phyloP scores from a whole-genome alignment of 441 rosid genomes.

The Theobroma grandiflorum region DNA sequence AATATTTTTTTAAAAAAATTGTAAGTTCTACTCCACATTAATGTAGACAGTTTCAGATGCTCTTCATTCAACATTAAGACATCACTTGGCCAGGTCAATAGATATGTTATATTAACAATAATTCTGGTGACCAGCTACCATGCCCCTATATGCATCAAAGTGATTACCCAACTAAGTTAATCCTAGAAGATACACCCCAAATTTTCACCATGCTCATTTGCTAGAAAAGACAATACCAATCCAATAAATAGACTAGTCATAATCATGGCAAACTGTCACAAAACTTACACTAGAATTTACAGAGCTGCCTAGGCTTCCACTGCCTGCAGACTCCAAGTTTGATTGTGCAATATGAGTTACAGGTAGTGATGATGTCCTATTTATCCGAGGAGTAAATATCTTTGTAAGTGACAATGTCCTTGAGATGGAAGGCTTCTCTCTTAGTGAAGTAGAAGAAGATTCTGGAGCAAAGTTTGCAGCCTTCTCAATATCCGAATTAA shows the following conservation, averaged over 20 bases:
- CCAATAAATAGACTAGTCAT: constrained; percentile 13
- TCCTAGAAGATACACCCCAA: constrained; percentile 1
- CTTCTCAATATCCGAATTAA: constrained; percentile 61
- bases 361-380: constrained; percentile 87
- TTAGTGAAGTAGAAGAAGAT: constrained; percentile 45
- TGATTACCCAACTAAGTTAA: constrained; percentile 13
- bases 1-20: background rate
- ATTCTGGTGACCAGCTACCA: constrained; percentile 9
- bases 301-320: constrained; percentile 50
- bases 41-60: background rate
- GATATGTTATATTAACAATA: constrained; percentile 5
- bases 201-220: background rate
- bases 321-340: constrained; percentile 52
- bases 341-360: constrained; percentile 54
- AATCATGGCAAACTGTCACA: background rate
- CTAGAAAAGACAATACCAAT: constrained; percentile 13
- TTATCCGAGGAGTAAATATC: constrained; percentile 85
- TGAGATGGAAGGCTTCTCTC: constrained; percentile 72
- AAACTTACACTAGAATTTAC: constrained; percentile 68
- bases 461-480: constrained; percentile 43
- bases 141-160: constrained; percentile 12
- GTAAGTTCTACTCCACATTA: background rate
- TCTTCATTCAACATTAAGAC: constrained; percentile 7
- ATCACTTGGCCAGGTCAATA: constrained; percentile 16
- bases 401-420: constrained; percentile 86